Base-by-base conservation (phyloP, 805 yeast species). In the Saccharomycopsis fibuligera region DNA sequence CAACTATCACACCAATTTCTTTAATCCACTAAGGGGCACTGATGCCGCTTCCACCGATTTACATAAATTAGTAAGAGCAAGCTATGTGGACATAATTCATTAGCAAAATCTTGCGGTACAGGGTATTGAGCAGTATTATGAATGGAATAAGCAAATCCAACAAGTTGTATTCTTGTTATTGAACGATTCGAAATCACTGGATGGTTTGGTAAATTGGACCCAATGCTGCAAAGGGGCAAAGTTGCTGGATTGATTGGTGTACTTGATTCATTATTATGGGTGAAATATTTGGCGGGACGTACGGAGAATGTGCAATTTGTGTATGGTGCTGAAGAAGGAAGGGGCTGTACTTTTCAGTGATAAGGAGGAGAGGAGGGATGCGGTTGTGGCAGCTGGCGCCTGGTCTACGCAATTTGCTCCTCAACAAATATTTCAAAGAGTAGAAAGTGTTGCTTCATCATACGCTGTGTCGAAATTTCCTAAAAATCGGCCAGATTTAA, bases 21-120 rank as follows among this genome's bases (percentile, higher is more conserved):
- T 63, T 50, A 55, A 59, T 25, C 58, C 62, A 16, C 59, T 66
- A 45, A 51, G 62, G 30, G 74, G 73, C 9, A 65, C 69, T 19
- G 72, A 67, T 54, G 64, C 67, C 9, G 71, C 73, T 27, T 65
- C 70, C 0, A 65, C 68, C 3, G 74, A 69, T 52, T 59, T 68
- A 52, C 67, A 68, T 58, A 69, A 69, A 51, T 54, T 66, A 23
- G 64, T 68, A 48, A 58, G 73, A 48, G 67, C 68, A 5, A 65
- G 63, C 10, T 69, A 69, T 46, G 70, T 62, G 2, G 66, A 64
- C 17, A 62, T 68, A 45, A 58, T 58, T 14, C 67, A 65, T 45
- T 69, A 68, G 51, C 63, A 61, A 44, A 40, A 57, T 27, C 40
- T 62, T 49, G 62, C 63, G 1, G 38, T 60, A 6, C 37, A 54